A percentile compares a stretch with the other conserved stretches of the same genome.
phyloP scores from a whole-genome alignment of 2,329 filamentous ascomycete species.

The Pseudofabraea citricarpa region DNA sequence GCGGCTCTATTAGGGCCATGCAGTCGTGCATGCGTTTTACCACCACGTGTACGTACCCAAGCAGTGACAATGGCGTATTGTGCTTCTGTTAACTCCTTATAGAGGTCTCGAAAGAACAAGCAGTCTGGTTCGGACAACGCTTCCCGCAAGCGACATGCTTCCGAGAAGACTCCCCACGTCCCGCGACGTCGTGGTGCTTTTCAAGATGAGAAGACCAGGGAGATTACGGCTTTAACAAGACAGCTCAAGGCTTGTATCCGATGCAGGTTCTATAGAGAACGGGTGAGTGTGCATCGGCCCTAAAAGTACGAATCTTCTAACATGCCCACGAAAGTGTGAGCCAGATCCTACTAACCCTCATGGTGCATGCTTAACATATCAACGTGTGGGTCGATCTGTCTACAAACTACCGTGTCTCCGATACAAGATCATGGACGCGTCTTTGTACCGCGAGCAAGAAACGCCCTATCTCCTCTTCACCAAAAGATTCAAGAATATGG shows the following conservation, averaged over 20 bases:
- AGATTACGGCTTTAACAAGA: slow-evolving; percentile 51
- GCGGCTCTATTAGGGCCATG: too few species aligned
- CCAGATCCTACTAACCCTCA: slow-evolving; percentile 41
- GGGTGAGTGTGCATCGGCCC: slow-evolving; percentile 36
- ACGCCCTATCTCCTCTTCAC: slow-evolving; percentile 2
- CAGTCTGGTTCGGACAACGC: not conserved
- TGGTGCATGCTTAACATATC: slow-evolving; percentile 48
- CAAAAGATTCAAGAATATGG: slow-evolving; percentile 22
- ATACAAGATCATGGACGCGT: slow-evolving; percentile 52
- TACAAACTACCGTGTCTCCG: slow-evolving; percentile 52
- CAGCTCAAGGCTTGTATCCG: slow-evolving; percentile 57
- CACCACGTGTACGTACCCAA: not conserved
- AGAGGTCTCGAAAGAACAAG: not conserved
- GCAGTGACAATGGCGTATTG: not conserved
- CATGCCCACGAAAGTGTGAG: slow-evolving; percentile 40
- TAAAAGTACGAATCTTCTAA: not conserved
- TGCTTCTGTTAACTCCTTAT: not conserved
- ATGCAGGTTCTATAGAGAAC: slow-evolving; percentile 57
- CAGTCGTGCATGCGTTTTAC: not conserved
- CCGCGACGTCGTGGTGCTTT: slow-evolving; percentile 43
- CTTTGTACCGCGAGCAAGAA: not conserved
- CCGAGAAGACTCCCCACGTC: not conserved
- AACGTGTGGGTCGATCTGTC: slow-evolving; percentile 41
- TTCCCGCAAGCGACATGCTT: not conserved
- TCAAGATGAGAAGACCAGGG: slow-evolving; percentile 43